Conservation (phyloP, 169 alveolate species). For the Cryptosporidium sp. region DNA sequence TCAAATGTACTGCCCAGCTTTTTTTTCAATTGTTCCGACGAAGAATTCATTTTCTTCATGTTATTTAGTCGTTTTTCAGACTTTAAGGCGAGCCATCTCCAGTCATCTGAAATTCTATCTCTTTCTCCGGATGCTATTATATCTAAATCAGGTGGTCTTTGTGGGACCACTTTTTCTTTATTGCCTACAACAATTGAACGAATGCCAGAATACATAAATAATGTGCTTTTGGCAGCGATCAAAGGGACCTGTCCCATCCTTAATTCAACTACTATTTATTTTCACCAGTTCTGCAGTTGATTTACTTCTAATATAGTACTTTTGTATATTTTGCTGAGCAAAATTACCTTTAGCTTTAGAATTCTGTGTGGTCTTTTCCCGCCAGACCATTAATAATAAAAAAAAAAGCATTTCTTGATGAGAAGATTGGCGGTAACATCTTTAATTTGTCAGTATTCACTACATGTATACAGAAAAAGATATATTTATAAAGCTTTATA, state of each 20-base stretch:
- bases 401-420: not conserved
- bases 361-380: conserved; percentile 30
- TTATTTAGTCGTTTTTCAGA: conserved; percentile 81
- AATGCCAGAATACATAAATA: conserved; percentile 53
- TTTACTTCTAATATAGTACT: not conserved
- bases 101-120: conserved; percentile 81
- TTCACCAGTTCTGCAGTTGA: not conserved
- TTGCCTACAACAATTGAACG: conserved; percentile 66
- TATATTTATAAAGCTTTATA: not conserved
- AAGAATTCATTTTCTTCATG: conserved; percentile 70
- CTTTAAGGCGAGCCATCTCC: conserved; percentile 83
- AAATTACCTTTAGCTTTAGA: not conserved
- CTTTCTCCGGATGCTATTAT: conserved; percentile 62
- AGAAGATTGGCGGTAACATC: conserved; percentile 6
- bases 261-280: not conserved
- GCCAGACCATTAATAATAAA: not conserved
- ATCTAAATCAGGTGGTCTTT: conserved; percentile 73
- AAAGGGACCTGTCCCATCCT: conserved; percentile 63
- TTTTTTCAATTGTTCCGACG: conserved; percentile 71
- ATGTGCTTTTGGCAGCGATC: conserved; percentile 71
- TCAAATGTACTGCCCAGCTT: conserved; percentile 78
- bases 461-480: not conserved
- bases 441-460: not conserved
- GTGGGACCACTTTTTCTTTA: conserved; percentile 55
- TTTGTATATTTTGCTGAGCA: not conserved